phyloP scores from a whole-genome alignment of 1,139 yeast genomes.

The Yamadazyma atlantica region DNA sequence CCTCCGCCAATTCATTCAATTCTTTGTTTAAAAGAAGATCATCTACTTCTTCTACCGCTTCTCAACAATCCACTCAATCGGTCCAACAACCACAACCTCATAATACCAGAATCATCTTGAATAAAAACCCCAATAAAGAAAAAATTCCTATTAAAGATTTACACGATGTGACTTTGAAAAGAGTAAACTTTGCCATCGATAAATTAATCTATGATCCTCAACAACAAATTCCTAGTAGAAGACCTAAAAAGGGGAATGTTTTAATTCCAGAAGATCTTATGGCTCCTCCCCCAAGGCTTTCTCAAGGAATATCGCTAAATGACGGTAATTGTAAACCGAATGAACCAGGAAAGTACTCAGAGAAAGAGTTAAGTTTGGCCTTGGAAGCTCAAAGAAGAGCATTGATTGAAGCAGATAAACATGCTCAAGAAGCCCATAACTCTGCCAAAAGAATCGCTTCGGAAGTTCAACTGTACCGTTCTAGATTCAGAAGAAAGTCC shows the following conservation, averaged over 20 bases:
- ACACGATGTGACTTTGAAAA: slow-evolving; percentile 39
- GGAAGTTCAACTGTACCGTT: slow-evolving; percentile 52
- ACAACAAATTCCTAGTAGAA: slow-evolving; percentile 88
- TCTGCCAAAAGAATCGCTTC: slow-evolving; percentile 68
- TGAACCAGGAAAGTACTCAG: slow-evolving; percentile 39
- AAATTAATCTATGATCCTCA: slow-evolving; percentile 80
- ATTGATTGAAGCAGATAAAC: slow-evolving; percentile 61
- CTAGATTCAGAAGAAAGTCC: slow-evolving; percentile 8
- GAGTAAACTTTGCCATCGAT: slow-evolving; percentile 78
- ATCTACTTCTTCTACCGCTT: slow-evolving; percentile 12
- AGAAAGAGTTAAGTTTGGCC: slow-evolving; percentile 53
- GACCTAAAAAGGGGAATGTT: slow-evolving; percentile 80
- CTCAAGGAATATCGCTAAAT: slow-evolving; percentile 57
- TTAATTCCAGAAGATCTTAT: slow-evolving; percentile 68
- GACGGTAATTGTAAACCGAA: slow-evolving; percentile 27
- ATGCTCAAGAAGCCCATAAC: slow-evolving; percentile 71
- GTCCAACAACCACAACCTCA: slow-evolving; percentile 11
- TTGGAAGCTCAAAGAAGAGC: slow-evolving; percentile 57
- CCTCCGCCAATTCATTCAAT: slow-evolving; percentile 12
- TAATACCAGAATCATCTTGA: slow-evolving; percentile 37
- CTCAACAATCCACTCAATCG: slow-evolving; percentile 13
- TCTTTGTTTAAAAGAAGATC: slow-evolving; percentile 18
- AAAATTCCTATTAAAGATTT: slow-evolving; percentile 40
- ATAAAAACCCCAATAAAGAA: slow-evolving; percentile 44
- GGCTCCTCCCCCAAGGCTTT: slow-evolving; percentile 62